These are phyloP conservation scores for Populus davidiana DNA, from an alignment of 345 rosid species.

Conservation along the genomic window DNA sequence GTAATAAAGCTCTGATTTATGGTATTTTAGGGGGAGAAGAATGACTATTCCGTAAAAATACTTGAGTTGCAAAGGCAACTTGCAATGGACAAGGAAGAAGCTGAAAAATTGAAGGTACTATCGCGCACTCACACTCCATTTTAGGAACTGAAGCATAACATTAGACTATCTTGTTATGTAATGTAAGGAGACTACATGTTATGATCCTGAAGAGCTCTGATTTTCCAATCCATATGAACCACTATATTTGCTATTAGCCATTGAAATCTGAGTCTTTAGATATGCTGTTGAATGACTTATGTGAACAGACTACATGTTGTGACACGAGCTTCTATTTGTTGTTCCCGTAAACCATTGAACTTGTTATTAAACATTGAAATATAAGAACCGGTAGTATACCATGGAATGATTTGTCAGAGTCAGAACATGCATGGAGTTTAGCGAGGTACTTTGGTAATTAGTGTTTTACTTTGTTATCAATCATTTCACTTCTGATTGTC, in stretches of 20 bases:
- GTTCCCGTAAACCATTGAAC: not conserved
- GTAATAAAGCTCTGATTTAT: not conserved
- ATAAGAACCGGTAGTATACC: not conserved
- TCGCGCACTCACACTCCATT: not conserved
- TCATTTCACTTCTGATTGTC: too few species aligned
- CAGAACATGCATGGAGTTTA: too few species aligned
- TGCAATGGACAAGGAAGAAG: conserved; percentile 83
- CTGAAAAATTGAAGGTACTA: conserved; percentile 69
- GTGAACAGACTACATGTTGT: not conserved
- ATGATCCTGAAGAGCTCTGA: not conserved
- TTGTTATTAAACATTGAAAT: not conserved
- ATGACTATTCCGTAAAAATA: conserved; percentile 72
- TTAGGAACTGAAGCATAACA: not conserved
- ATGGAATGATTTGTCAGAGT: too few species aligned
- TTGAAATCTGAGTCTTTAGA: not conserved
- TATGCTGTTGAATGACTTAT: not conserved
- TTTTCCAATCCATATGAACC: not conserved
- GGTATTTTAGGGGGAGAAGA: conserved; percentile 59
- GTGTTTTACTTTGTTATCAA: too few species aligned
- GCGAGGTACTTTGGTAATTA: too few species aligned
- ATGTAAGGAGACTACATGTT: not conserved
- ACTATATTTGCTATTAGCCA: too few species aligned
- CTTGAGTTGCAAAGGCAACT: conserved; percentile 85
- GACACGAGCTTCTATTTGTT: not conserved
- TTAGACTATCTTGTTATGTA: not conserved